Base-by-base conservation (phyloP, 768 basidiomycete genomes). In the Tulasnella sp. region DNA sequence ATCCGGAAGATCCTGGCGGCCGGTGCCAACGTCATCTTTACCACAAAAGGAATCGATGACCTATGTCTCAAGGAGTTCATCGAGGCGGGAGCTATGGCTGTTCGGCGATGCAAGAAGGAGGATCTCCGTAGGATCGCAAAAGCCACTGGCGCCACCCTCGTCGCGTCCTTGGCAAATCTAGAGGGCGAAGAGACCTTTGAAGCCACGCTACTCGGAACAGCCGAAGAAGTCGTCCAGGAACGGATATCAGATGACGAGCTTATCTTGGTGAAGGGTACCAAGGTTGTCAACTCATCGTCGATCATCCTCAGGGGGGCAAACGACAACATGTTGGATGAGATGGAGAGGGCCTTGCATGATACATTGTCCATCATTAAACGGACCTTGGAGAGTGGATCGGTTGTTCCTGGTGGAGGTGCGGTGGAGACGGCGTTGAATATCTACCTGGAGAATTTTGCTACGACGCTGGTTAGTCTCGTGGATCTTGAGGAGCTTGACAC, bases 131-230 rank as follows among this genome's bases (percentile, higher is more conserved):
- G 96, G 52, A 98, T 98, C 65, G 96, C 96, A 25, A 94, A 86
- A 71, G 94, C 96, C 8, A 97, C 93, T 0, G 96, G 96, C 24
- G 96, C 92, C 8, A 90, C 89, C 24, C 77, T 98, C 42, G 81
- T 98, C 56, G 89, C 89, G 9, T 91, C 86, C 68, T 76, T 98
- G 57, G 94, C 92, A 8, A 96, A 98, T 72, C 77, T 99, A 10
- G 94, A 99, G 63, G 94, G 96, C 44, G 94, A 99, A 52, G 96
- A 99, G 71, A 92, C 93, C 0, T 98, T 93, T 67, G 96, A 99
- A 70, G 76, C 92, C 24, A 83, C 82, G 70, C 86, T 83, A 70
- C 77, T 99, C 43, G 94, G 94, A n/a, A 76, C 73, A 49, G 94
- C 94, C 3, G 94, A 97, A 17, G 96, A 98, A 72, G 96, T 98